These are phyloP conservation scores for Ceratocystis cubensis DNA, from an alignment of 2,329 filamentous ascomycete species.

Conservation along the genomic window DNA sequence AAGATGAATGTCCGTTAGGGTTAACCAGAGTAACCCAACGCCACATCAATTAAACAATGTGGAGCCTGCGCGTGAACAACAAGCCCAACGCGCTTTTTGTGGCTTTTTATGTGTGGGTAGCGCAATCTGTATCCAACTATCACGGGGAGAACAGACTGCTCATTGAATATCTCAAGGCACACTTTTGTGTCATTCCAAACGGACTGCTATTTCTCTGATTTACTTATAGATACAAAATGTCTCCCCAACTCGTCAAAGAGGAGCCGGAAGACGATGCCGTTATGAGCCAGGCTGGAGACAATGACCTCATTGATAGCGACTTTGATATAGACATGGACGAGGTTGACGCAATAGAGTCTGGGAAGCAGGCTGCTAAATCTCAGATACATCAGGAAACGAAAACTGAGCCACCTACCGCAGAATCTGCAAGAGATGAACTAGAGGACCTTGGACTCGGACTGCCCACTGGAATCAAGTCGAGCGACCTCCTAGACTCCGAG, in stretches of 20 bases:
- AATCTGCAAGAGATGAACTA: slow-evolving; percentile 39
- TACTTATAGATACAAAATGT: not conserved
- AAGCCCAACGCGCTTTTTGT: not conserved
- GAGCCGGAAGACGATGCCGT: slow-evolving; percentile 29
- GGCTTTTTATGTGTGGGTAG: not conserved
- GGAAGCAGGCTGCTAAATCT: slow-evolving; percentile 16
- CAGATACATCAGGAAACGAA: not conserved
- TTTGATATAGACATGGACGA: slow-evolving; percentile 23
- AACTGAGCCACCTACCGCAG: not conserved
- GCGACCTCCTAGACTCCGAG: slow-evolving; percentile 44
- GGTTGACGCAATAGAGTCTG: slow-evolving; percentile 22
- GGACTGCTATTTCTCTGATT: not conserved
- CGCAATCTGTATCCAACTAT: too few species aligned
- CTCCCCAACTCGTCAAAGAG: slow-evolving; percentile 8
- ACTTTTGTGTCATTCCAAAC: not conserved
- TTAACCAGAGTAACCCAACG: not conserved
- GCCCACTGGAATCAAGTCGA: slow-evolving; percentile 24
- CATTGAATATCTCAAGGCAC: too few species aligned
- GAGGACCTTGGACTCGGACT: slow-evolving; percentile 2
- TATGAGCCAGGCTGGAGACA: slow-evolving; percentile 27
- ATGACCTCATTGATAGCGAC: slow-evolving; percentile 19
- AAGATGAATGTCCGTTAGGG: too few species aligned
- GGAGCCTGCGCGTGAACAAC: not conserved
- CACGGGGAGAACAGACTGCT: too few species aligned
- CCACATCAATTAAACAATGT: slow-evolving; percentile 15